These are phyloP conservation scores for Paralagenidium karlingii DNA, from an alignment of 352 stramenopile species.

Conservation along the genomic window DNA sequence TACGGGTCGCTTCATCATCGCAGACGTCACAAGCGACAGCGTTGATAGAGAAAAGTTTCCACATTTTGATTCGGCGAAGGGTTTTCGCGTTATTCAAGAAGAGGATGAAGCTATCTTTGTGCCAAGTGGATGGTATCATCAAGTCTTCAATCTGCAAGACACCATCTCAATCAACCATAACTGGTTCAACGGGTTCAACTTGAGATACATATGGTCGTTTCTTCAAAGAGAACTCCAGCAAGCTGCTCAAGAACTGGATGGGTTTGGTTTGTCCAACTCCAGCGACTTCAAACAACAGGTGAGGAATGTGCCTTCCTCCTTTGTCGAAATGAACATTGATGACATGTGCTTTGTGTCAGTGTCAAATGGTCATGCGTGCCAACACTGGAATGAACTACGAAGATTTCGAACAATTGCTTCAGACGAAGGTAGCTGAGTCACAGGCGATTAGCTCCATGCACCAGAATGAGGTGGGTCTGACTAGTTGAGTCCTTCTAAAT, in stretches of 20 bases:
- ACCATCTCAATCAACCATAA: slow-evolving; percentile 97
- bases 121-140: slow-evolving; percentile 92
- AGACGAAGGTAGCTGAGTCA: slow-evolving; percentile 25
- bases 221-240: slow-evolving; percentile 47
- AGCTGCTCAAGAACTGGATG: slow-evolving; percentile 39
- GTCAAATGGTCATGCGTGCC: slow-evolving; percentile 57
- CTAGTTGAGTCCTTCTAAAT: too few species aligned
- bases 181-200: slow-evolving; percentile 89
- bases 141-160: slow-evolving; percentile 87
- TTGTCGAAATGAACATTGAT: too few species aligned
- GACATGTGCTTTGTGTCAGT: slow-evolving; percentile 49
- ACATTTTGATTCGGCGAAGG: slow-evolving; percentile 22
- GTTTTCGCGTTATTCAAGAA: slow-evolving; percentile 44
- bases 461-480: too few species aligned
- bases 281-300: not conserved
- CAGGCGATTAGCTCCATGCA: too few species aligned
- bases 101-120: slow-evolving; percentile 89
- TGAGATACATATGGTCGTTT: slow-evolving; percentile 49
- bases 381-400: slow-evolving; percentile 71
- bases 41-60: slow-evolving; percentile 46
- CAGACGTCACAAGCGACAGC: slow-evolving; percentile 26
- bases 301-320: not conserved
- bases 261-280: too few species aligned
- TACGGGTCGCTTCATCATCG: slow-evolving; percentile 38
- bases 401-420: slow-evolving; percentile 45